Conservation (phyloP, 768 basidiomycete genomes). For the Asterophora parasitica region DNA sequence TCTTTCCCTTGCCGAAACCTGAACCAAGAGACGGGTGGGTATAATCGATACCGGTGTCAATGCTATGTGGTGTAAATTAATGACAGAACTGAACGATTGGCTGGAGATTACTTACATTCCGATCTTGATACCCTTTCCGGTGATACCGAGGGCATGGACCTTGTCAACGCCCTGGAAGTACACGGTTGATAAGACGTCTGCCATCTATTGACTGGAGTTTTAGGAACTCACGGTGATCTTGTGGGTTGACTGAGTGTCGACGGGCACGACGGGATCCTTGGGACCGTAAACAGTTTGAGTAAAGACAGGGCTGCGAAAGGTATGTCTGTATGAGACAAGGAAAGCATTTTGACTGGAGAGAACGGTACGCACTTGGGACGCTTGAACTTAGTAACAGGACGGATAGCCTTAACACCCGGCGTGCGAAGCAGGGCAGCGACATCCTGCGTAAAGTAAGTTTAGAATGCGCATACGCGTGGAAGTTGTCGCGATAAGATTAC, state of each 20-base stretch:
- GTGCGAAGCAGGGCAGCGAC: slow-evolving; percentile 37
- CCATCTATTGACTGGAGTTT: neutral
- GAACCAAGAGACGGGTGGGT: slow-evolving; percentile 52
- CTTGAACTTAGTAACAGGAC: slow-evolving; percentile 43
- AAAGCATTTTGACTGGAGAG: neutral
- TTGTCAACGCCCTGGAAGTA: slow-evolving; percentile 53
- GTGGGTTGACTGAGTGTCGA: slow-evolving; percentile 48
- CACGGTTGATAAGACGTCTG: neutral
- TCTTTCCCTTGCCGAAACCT: slow-evolving; percentile 50
- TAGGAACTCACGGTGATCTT: slow-evolving; percentile 41
- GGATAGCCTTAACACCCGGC: slow-evolving; percentile 52
- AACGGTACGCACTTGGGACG: slow-evolving; percentile 34
- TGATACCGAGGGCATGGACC: slow-evolving; percentile 56
- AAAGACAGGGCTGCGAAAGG: slow-evolving; percentile 37
- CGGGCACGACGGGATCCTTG: slow-evolving; percentile 37
- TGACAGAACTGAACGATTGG: slow-evolving; percentile 1
- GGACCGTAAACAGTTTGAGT: slow-evolving; percentile 35
- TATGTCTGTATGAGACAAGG: neutral
- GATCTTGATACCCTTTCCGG: slow-evolving; percentile 62
- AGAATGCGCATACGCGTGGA: neutral
- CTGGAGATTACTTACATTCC: slow-evolving; percentile 42
- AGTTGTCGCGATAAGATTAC: slow-evolving; percentile 15
- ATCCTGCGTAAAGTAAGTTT: slow-evolving; percentile 31
- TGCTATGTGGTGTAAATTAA: slow-evolving; percentile 23
- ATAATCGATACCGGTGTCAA: slow-evolving; percentile 56